Base-by-base conservation (phyloP, 768 basidiomycete species). In the Rhizopogon sp. region DNA sequence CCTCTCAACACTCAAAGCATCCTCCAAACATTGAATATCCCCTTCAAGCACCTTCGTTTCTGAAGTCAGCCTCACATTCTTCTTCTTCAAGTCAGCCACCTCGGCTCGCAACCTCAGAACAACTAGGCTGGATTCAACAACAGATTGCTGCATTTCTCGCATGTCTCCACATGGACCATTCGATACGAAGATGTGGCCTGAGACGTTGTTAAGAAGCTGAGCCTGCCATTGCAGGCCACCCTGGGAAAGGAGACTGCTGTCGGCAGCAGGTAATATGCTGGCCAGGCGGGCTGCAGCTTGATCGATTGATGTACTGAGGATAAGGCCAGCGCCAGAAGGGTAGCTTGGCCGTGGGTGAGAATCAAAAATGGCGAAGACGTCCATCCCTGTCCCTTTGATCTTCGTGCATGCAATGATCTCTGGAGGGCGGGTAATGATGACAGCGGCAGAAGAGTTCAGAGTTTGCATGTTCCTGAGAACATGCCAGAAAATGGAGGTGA, bases 361-460 rank as follows among this genome's bases (percentile, higher is more conserved):
- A 67, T 88, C 86, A 56, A 88, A 88, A 42, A 87, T 69, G 43
- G 81, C 73, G 59, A 81, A 87, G 14, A 81, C 64, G 22, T 69
- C 64, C n/a, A 51, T 39, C 2, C 47, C 33, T 6, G 52, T 37
- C 16, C 50, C 60, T 35, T 58, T 51, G 39, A 74, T 60, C 56
- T 70, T 73, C 56, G 84, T 62, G 62, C 83, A 80, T 16, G 79
- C 74, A 11, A 88, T 66, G 51, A 88, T 87, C 62, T 88, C 87
- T 0, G 87, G 86, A 37, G 87, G 84, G 20, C 85, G 83, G 0
- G 87, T 88, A 56, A 88, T 81, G 50, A 87, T 73, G 37, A 52
- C 77, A 78, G 43, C 74, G 55, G 50, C 73, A 63, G 56, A 66
- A 31, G 20, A 61, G 43, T 53, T 61, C 2, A 53, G 55, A 10